phyloP scores from a whole-genome alignment of 2,329 filamentous ascomycete genomes.

The Penicillium sp. region DNA sequence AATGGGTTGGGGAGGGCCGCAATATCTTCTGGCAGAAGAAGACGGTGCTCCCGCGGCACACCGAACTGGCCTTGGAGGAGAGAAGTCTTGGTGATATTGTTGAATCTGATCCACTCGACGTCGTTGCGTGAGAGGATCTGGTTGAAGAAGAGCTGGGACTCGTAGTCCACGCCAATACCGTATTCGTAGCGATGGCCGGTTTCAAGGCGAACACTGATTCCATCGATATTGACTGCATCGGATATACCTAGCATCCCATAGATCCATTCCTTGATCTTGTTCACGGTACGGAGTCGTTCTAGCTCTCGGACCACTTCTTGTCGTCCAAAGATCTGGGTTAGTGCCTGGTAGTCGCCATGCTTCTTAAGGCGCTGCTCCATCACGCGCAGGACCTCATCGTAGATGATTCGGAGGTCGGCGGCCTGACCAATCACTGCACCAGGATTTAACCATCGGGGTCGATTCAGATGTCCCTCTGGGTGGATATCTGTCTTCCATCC shows the following conservation, averaged over 20 bases:
- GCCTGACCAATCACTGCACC: constrained; percentile 55
- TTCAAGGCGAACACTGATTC: constrained; percentile 37
- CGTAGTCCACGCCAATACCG: constrained; percentile 56
- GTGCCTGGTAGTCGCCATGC: constrained; percentile 48
- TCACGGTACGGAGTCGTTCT: constrained; percentile 38
- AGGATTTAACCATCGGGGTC: constrained; percentile 54
- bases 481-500: constrained; percentile 47
- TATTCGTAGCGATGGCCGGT: constrained; percentile 50
- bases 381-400: constrained; percentile 46
- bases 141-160: constrained; percentile 53
- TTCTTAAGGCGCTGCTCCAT: constrained; percentile 36
- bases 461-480: constrained; percentile 40
- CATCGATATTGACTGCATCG: constrained; percentile 40
- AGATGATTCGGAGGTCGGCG: constrained; percentile 51
- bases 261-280: constrained; percentile 42
- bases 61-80: constrained; percentile 38
- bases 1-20: constrained; percentile 37
- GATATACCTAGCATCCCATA: constrained; percentile 42
- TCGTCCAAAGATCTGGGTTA: constrained; percentile 55
- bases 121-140: constrained; percentile 43
- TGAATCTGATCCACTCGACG: constrained; percentile 45
- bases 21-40: constrained; percentile 44
- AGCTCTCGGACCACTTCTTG: constrained; percentile 56
- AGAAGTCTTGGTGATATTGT: constrained; percentile 41
- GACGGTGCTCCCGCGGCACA: constrained; percentile 41